Percentiles rank a stretch among this genome's conserved stretches.
phyloP scores from a whole-genome alignment of 2,329 filamentous ascomycete species.

The Arthroderma uncinatum region DNA sequence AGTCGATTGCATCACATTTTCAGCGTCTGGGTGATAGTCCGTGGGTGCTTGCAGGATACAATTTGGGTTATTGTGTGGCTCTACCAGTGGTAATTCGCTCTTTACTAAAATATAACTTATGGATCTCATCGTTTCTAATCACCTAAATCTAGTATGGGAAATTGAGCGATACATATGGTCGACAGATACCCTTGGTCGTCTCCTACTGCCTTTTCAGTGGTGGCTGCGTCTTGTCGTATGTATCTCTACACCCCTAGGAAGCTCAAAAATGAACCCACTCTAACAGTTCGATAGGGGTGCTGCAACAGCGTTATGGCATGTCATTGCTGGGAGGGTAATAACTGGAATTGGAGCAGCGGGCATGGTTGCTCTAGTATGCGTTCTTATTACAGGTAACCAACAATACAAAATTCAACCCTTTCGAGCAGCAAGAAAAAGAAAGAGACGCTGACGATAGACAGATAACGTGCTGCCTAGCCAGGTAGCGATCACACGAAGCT shows the following conservation, averaged over 20 bases:
- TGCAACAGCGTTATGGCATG: not conserved
- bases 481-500: not conserved
- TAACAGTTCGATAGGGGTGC: not conserved
- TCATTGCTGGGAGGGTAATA: constrained; percentile 1
- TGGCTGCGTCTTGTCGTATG: constrained; percentile 4
- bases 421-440: not conserved
- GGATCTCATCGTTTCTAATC: not conserved
- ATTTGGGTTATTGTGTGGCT: not conserved
- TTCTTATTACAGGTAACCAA: not conserved
- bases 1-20: constrained; percentile 1
- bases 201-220: not conserved
- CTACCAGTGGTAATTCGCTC: constrained; percentile 2
- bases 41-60: constrained; percentile 1
- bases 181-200: not conserved
- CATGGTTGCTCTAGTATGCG: not conserved
- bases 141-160: not conserved
- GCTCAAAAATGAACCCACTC: not conserved
- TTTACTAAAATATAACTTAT: not conserved
- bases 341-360: constrained; percentile 1
- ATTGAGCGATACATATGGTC: not conserved
- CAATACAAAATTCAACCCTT: not conserved
- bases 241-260: not conserved
- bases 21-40: not conserved
- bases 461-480: not conserved
- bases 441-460: not conserved